Percentiles rank a stretch among this genome's conserved stretches.
phyloP scores from a whole-genome alignment of 192 early-diverging fungal genomes.

The Coemansia biformis region DNA sequence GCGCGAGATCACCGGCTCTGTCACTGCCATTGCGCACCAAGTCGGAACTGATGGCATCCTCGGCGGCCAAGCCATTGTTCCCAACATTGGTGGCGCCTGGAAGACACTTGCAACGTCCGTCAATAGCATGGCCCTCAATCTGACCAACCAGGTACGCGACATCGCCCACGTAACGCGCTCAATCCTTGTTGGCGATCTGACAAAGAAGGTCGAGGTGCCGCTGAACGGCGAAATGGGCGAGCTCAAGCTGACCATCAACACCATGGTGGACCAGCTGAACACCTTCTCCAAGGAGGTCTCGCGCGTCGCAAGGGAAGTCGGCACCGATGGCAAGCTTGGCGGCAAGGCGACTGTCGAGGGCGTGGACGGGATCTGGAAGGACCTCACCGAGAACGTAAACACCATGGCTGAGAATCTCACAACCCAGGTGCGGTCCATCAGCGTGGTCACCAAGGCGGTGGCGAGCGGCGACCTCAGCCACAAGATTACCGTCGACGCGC shows the following conservation, averaged over 20 bases:
- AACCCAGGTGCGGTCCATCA: conserved; percentile 54
- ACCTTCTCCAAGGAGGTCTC: conserved; percentile 55
- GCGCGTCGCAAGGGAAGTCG: conserved; percentile 53
- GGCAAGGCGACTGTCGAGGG: conserved; percentile 42
- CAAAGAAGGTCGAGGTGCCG: conserved; percentile 47
- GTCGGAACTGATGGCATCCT: conserved; percentile 30
- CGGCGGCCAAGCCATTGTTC: conserved; percentile 54
- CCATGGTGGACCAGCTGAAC: conserved; percentile 56
- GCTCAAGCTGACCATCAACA: conserved; percentile 58
- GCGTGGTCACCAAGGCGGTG: conserved; percentile 53
- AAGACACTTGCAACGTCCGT: conserved; percentile 55
- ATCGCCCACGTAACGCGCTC: conserved; percentile 55
- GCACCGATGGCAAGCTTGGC: conserved; percentile 56
- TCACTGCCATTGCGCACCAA: too few relatives aligned
- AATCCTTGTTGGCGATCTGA: conserved; percentile 52
- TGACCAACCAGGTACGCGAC: conserved; percentile 54
- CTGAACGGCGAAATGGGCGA: conserved; percentile 57
- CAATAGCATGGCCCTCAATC: conserved; percentile 57
- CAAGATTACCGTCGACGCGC: too few relatives aligned
- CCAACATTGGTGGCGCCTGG: conserved; percentile 52
- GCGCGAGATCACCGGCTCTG: too few relatives aligned
- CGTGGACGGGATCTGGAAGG: conserved; percentile 56
- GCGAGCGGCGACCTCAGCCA: conserved; percentile 45
- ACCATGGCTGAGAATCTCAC: conserved; percentile 58
- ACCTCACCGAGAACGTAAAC: conserved; percentile 57